Percentiles rank a stretch among this genome's conserved stretches.
phyloP scores from a whole-genome alignment of 768 basidiomycete species.

The Mycena sanguinolenta region DNA sequence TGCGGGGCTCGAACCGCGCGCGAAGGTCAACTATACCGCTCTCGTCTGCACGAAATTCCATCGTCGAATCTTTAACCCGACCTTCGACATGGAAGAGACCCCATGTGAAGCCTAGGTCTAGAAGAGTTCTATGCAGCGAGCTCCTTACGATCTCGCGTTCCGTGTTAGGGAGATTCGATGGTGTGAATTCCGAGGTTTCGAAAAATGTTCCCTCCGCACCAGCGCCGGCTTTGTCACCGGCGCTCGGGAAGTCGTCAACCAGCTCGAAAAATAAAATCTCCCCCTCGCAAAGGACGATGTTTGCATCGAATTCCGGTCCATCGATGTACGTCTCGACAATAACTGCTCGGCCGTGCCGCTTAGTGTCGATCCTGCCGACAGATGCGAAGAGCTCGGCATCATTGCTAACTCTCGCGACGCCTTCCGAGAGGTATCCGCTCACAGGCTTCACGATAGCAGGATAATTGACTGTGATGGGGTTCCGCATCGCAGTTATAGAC shows the following conservation, averaged over 20 bases:
- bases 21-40: slow-evolving; percentile 24
- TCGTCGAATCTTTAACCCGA: slow-evolving; percentile 29
- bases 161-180: slow-evolving; percentile 7
- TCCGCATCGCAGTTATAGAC: neutral
- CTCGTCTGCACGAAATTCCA: slow-evolving; percentile 28
- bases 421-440: slow-evolving; percentile 32
- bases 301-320: slow-evolving; percentile 31
- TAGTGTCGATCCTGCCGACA: slow-evolving; percentile 25
- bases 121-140: slow-evolving; percentile 21
- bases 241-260: slow-evolving; percentile 31
- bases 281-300: slow-evolving; percentile 26
- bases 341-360: slow-evolving; percentile 22
- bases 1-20: neutral
- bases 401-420: slow-evolving; percentile 22
- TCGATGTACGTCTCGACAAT: slow-evolving; percentile 33
- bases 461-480: slow-evolving; percentile 4
- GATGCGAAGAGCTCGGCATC: slow-evolving; percentile 26
- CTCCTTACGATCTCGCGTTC: slow-evolving; percentile 22
- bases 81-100: slow-evolving; percentile 32
- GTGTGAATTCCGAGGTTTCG: slow-evolving; percentile 34
- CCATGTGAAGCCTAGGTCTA: slow-evolving; percentile 27
- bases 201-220: slow-evolving; percentile 25
- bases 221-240: slow-evolving; percentile 15
- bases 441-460: slow-evolving; percentile 32
- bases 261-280: slow-evolving; percentile 29